Evolutionary conservation across 1,139 yeast genomes (phyloP), one percentile per base, ranked within the genome.

Genomic region (Suhomyces anneliseae): DNA sequence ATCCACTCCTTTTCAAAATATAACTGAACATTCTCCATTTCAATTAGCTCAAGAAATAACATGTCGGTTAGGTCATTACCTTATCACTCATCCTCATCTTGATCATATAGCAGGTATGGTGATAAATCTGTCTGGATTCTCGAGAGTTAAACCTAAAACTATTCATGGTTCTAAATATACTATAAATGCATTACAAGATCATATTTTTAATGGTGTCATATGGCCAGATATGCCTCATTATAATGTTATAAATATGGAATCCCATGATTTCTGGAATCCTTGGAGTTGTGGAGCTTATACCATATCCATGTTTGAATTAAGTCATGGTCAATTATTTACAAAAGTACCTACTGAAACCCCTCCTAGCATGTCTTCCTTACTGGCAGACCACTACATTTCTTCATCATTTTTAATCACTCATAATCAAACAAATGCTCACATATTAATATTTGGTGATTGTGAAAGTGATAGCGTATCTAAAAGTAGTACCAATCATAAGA

Each of bases 21-120:
- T 69, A 34, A 12, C 36, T 43, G 27, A 42, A 38, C 34, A 38
- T 34, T 43, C 52, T 40, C 63, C 71, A 29, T 59, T 61, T 44
- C 40, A 52, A 41, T 43, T 49, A 27, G 56, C 74, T 11, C 60
- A 61, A 45, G 41, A 52, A 24, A 62, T 83, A 7, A 67, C 73
- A 49, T 61, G 70, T 24, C 57, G 66, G n/a, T 54, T 78, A 14
- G 52, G 63, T 26, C 70, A 76, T 32, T 81, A 80, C 50, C 74
- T 87, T 43, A 76, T 90, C 35, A 82, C 97, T 1, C 97, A 90
- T 65, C 82, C 95, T 0, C 97, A 90, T 64, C 62, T 90, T 45
- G 97, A 90, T 64, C 97, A 90, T 62, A 74, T 89, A 15, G 66
- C 79, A 6, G 89, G 87, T 1, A 61, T 90, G 44, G 81, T 85